Evolutionary conservation across 2,329 filamentous ascomycete species (phyloP).

Genomic region (Neonectria sp.): DNA sequence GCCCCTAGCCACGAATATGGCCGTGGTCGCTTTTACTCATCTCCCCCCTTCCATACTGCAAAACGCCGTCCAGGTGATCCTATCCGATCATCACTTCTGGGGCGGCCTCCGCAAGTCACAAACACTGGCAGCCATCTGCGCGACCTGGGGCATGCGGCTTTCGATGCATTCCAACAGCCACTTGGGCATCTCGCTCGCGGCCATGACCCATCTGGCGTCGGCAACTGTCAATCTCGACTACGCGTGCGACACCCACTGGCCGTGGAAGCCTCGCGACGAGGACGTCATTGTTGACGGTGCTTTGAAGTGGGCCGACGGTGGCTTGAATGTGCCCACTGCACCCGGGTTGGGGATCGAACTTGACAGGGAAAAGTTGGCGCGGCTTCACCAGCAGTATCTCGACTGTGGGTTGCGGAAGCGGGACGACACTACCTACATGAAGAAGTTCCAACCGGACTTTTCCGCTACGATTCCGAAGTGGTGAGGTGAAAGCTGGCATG

Average conservation of each 20-base stretch:
- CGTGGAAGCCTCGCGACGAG: constrained; percentile 60
- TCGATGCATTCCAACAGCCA: constrained; percentile 63
- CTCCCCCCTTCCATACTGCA: constrained; percentile 56
- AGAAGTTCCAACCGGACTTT: constrained; percentile 53
- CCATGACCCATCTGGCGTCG: constrained; percentile 60
- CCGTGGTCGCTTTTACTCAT: constrained; percentile 58
- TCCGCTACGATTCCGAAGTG: constrained; percentile 53
- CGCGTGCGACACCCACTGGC: constrained; percentile 61
- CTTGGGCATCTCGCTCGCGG: constrained; percentile 58
- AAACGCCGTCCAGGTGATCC: constrained; percentile 57
- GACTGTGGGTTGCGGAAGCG: constrained; percentile 55
- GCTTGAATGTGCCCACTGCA: constrained; percentile 51
- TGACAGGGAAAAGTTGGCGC: constrained; percentile 53
- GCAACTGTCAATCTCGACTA: constrained; percentile 60
- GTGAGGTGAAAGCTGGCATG: constrained; percentile 33
- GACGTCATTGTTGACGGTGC: constrained; percentile 57
- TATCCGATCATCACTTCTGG: constrained; percentile 62
- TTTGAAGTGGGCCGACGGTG: constrained; percentile 55
- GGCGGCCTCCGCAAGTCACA: constrained; percentile 59
- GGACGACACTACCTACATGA: constrained; percentile 57
- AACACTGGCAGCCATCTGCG: constrained; percentile 55
- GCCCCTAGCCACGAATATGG: constrained; percentile 61
- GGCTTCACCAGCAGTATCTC: constrained; percentile 56
- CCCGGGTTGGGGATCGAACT: constrained; percentile 57
- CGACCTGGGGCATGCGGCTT: constrained; percentile 57